Conservation (phyloP, 2,329 filamentous ascomycete species). For the Teratosphaeria viscida region DNA sequence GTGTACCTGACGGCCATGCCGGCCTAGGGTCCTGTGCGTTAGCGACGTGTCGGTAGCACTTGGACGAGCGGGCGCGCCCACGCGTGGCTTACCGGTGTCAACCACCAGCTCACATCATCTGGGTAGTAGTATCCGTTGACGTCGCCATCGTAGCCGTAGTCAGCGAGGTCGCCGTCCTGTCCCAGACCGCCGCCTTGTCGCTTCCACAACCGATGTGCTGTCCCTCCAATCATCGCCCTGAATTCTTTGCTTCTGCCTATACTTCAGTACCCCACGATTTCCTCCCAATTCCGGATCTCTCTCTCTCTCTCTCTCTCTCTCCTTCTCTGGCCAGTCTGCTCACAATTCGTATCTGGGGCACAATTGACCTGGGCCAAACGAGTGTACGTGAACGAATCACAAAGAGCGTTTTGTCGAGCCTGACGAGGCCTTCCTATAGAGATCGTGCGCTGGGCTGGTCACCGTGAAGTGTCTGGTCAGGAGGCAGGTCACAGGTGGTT, state of each 20-base stretch:
- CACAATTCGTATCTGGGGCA: background rate
- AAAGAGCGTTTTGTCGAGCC: background rate
- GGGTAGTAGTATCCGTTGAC: conserved; percentile 3
- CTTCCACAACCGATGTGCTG: background rate
- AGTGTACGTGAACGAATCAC: background rate
- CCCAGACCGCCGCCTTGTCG: conserved; percentile 1
- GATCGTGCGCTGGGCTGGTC: background rate
- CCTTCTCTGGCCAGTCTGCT: background rate
- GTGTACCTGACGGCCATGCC: conserved; percentile 51
- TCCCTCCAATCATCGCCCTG: background rate
- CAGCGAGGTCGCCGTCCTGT: background rate
- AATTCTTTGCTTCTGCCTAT: background rate
- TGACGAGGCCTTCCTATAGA: background rate
- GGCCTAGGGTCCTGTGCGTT: conserved; percentile 9
- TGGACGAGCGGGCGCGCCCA: background rate
- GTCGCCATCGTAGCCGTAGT: conserved; percentile 1
- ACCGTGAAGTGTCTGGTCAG: background rate
- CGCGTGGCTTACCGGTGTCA: conserved; percentile 13
- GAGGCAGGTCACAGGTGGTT: background rate
- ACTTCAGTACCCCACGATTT: background rate
- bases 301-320: background rate
- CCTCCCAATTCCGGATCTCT: background rate
- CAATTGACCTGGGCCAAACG: too few relatives aligned
- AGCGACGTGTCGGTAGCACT: background rate
- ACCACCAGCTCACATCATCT: conserved; percentile 15